A percentile compares a stretch with the other conserved stretches of the same genome.
Evolutionary conservation across 495 filamentous ascomycete species (phyloP).

Genomic region (Aspergillus olivimuriae): DNA sequence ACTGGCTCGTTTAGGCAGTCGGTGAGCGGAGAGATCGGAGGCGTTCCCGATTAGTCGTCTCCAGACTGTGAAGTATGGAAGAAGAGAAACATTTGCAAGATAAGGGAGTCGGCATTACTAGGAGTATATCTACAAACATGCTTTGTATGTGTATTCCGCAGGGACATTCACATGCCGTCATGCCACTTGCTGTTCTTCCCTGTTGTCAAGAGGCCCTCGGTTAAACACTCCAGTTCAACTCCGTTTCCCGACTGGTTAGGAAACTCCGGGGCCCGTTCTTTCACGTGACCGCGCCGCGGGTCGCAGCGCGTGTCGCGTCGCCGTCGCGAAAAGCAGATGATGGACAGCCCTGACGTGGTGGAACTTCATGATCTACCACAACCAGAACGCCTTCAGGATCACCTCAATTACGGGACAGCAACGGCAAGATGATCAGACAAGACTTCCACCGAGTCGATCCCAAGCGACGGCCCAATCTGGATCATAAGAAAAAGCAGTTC

Average conservation of each 20-base stretch:
- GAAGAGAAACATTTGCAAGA: no score
- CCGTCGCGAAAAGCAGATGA: neutral
- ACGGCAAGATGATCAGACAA: conserved; percentile 61
- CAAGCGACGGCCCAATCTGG: conserved; percentile 67
- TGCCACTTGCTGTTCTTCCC: neutral
- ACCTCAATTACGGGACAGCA: neutral
- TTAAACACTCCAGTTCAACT: neutral
- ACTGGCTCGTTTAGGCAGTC: conserved; percentile 29
- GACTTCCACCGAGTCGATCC: conserved; percentile 69
- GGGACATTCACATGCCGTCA: neutral
- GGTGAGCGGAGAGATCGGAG: conserved; percentile 26
- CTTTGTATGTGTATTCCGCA: no score
- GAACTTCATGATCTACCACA: neutral
- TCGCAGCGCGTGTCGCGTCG: neutral
- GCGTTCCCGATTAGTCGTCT: conserved; percentile 2
- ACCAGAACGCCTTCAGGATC: neutral
- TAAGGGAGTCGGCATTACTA: no score
- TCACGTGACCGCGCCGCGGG: neutral
- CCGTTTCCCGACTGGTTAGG: neutral
- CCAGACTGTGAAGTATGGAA: no score
- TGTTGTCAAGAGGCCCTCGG: neutral
- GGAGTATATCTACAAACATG: no score
- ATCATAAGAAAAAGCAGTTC: conserved; percentile 84
- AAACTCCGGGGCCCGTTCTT: neutral
- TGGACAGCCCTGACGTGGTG: no score